Evolutionary conservation across 306 rosid species (phyloP).

Genomic region (Cyamopsis tetragonoloba): DNA sequence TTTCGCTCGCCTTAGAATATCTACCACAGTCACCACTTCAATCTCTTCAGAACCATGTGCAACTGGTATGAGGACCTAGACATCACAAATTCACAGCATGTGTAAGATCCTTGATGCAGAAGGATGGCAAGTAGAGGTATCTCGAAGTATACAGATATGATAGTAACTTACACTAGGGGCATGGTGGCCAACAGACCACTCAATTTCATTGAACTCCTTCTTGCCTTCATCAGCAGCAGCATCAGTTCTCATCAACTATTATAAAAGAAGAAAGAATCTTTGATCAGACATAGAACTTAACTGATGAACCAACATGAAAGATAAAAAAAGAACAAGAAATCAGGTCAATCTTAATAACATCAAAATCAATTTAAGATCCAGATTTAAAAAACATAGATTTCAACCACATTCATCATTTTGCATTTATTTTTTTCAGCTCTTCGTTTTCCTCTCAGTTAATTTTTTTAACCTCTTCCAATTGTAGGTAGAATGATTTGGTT

Average conservation of each 20-base stretch:
- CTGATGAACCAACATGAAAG: background rate
- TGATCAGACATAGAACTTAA: slow-evolving; percentile 13
- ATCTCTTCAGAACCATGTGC: slow-evolving; percentile 90
- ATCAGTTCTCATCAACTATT: slow-evolving; percentile 51
- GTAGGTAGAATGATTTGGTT: no score
- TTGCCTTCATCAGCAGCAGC: slow-evolving; percentile 41
- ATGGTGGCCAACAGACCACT: slow-evolving; percentile 67
- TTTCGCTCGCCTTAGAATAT: slow-evolving; percentile 86
- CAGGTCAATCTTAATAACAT: background rate
- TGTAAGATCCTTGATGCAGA: slow-evolving; percentile 19
- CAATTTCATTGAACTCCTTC: slow-evolving; percentile 84
- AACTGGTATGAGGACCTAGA: slow-evolving; percentile 82
- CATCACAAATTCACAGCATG: slow-evolving; percentile 6
- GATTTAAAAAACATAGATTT: slow-evolving; percentile 1
- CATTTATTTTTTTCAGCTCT: background rate
- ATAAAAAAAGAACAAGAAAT: slow-evolving; percentile 7
- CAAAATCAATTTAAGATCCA: background rate
- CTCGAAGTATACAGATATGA: slow-evolving; percentile 11
- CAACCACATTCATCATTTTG: background rate
- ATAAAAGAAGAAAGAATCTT: slow-evolving; percentile 25
- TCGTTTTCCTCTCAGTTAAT: background rate
- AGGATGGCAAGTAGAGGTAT: slow-evolving; percentile 3
- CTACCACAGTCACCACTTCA: slow-evolving; percentile 78
- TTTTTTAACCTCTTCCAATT: background rate
- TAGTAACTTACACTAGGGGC: slow-evolving; percentile 63